Percentiles rank a stretch among this genome's conserved stretches.
phyloP scores from a whole-genome alignment of 1,284 basidiomycete species.

The Cutaneotrichosporon sp. region DNA sequence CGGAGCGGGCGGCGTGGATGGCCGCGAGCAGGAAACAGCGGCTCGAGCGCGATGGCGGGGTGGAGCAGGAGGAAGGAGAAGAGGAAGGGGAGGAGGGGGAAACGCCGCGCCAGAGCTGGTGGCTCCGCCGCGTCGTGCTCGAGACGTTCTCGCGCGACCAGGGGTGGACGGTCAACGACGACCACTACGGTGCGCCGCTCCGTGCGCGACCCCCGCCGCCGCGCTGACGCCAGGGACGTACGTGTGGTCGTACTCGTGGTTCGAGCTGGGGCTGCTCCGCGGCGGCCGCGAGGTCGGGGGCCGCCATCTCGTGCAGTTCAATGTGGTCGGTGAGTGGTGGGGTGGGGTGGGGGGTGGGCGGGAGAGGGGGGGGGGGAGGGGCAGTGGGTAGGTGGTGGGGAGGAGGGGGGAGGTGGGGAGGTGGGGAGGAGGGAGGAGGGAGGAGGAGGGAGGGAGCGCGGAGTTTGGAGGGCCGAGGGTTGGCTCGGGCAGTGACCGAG shows the following conservation, averaged over 20 bases:
- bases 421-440: too few species aligned
- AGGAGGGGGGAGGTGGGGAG: not conserved
- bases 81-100: slow-evolving; percentile 8
- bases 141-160: slow-evolving; percentile 44
- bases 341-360: not conserved
- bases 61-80: not conserved
- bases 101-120: slow-evolving; percentile 7
- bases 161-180: slow-evolving; percentile 35
- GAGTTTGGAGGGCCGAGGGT: too few species aligned
- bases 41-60: not conserved
- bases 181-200: slow-evolving; percentile 32
- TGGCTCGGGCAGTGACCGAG: too few species aligned
- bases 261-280: slow-evolving; percentile 42
- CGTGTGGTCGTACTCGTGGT: slow-evolving; percentile 43
- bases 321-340: slow-evolving; percentile 40
- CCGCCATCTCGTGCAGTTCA: slow-evolving; percentile 36
- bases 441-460: not conserved
- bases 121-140: slow-evolving; percentile 35
- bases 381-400: slow-evolving; percentile 34
- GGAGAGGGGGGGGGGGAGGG: too few species aligned
- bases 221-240: slow-evolving; percentile 37
- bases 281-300: slow-evolving; percentile 38
- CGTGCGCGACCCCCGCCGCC: slow-evolving; percentile 10
- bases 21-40: not conserved
- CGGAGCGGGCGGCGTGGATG: not conserved